Evolutionary conservation across 257 asterid species (phyloP), one percentile per base, ranked within the genome.

Genomic region (Echites panduratus): DNA sequence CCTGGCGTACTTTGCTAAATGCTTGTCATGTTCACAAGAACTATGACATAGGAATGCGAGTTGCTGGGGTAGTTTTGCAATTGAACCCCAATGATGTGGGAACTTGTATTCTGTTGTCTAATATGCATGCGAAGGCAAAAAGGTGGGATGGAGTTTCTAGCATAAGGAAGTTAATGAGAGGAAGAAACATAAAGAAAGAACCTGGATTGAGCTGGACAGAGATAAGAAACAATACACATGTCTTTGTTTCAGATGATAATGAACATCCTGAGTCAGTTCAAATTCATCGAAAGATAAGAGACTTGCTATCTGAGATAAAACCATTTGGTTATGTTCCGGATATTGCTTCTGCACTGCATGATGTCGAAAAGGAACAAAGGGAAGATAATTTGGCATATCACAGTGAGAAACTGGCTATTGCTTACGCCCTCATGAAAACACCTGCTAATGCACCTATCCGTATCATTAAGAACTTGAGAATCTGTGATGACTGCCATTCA

Each of bases 191-290:
- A 63, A 93, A 87, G 85, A 91, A 93, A 82, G 98, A 93, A 83
- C 96, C 98, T 4, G 97, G 97, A 48, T 75, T 84, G 85, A 93
- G 98, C 86, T 91, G 98, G 97, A 88, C 80, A 11, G 96, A 93
- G 41, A 93, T 91, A 76, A 82, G 83, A 76, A 87, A 85, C 35
- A 82, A 76, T 17, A 91, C 95, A 4, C 96, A 89, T 68, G 75
- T 87, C 58, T 89, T 93, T 76, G 82, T 83, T 71, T 87, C 96
- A 20, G 94, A 79, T 52, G 96, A 88, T 47, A 84, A 77, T 16
- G 71, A 75, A 41, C 96, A 89, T 67, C 79, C 72, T 17, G 96
- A 89, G 48, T 82, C 88, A 3, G 85, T 53, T 78, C 78, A 73
- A 70, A 88, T 91, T 79, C 92, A 78, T 20, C 82, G 81, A 57